Conservation (phyloP, 352 stramenopile species). For the Elongisporangium undulatum region DNA sequence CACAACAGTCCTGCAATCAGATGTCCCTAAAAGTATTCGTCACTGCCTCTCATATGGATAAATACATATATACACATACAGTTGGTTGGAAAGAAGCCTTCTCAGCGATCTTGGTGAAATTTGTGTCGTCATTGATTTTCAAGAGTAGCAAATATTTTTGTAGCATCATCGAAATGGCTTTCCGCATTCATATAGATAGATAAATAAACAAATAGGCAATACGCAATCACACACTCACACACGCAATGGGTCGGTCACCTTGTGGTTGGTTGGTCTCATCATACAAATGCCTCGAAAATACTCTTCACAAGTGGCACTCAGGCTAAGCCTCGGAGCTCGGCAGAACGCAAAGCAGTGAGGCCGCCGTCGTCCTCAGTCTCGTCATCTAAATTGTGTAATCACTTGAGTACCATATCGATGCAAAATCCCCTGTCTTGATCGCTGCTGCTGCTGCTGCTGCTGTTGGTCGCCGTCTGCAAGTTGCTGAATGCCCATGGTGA, state of each 20-base stretch:
- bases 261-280: conserved; percentile 62
- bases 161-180: conserved; percentile 66
- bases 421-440: neutral
- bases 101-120: conserved; percentile 90
- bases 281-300: conserved; percentile 91
- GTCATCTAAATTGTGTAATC: conserved; percentile 91
- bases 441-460: conserved; percentile 5
- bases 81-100: conserved; percentile 45
- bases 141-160: conserved; percentile 92
- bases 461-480: conserved; percentile 1
- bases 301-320: conserved; percentile 72
- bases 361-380: conserved; percentile 81
- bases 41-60: conserved; percentile 42
- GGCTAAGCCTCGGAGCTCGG: conserved; percentile 41
- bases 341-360: conserved; percentile 78
- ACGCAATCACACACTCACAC: conserved; percentile 17
- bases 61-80: conserved; percentile 18
- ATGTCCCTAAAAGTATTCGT: conserved; percentile 90
- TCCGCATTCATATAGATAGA: conserved; percentile 3
- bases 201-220: conserved; percentile 9
- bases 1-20: conserved; percentile 43
- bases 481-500: conserved; percentile 2
- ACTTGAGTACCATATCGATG: conserved; percentile 46
- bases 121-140: conserved; percentile 86
- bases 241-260: conserved; percentile 6